Evolutionary conservation across 306 rosid species (phyloP).

Genomic region (Cucumis sativus): DNA sequence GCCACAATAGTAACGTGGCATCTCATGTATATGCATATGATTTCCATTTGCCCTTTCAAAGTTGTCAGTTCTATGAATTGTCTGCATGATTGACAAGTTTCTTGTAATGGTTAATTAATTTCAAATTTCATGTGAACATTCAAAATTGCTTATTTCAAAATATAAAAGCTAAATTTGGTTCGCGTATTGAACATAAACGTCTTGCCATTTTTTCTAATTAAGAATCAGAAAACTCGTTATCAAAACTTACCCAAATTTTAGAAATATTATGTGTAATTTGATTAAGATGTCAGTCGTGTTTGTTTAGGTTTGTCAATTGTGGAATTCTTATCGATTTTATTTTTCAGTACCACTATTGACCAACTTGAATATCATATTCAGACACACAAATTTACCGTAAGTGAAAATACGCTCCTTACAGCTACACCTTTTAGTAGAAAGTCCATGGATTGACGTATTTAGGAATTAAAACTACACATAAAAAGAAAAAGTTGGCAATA

Average conservation of each 20-base stretch:
- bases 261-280: too few relatives aligned
- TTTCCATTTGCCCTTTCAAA: neutral
- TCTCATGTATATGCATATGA: neutral
- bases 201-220: neutral
- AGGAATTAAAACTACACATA: neutral
- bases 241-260: too few relatives aligned
- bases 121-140: neutral
- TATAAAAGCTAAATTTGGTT: neutral
- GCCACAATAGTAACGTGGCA: neutral
- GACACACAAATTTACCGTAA: too few relatives aligned
- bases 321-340: too few relatives aligned
- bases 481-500: neutral
- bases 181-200: neutral
- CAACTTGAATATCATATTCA: too few relatives aligned
- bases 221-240: too few relatives aligned
- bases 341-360: too few relatives aligned
- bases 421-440: too few relatives aligned
- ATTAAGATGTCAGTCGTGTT: too few relatives aligned
- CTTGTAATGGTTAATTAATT: neutral
- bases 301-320: too few relatives aligned
- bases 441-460: neutral
- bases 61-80: neutral
- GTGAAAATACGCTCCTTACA: too few relatives aligned
- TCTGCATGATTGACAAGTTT: neutral
- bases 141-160: neutral